These are phyloP conservation scores for Zymoseptoria tritici DNA, from an alignment of 2,329 filamentous ascomycete species.

Conservation along the genomic window DNA sequence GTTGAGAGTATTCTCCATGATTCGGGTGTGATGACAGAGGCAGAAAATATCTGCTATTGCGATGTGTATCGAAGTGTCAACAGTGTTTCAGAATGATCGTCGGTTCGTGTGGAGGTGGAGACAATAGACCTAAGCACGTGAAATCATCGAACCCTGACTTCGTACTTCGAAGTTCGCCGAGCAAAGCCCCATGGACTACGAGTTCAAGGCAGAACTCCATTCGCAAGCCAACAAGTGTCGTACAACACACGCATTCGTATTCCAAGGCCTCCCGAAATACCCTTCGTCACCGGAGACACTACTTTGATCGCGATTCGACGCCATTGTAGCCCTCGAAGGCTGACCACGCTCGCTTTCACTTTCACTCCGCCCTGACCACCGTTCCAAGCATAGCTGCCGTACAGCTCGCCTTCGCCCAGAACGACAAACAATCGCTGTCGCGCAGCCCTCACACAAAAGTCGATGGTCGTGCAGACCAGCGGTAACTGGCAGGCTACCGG, in stretches of 20 bases:
- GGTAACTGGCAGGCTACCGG: slow-evolving; percentile 12
- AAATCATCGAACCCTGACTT: background rate
- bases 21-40: background rate
- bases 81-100: background rate
- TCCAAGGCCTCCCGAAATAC: background rate
- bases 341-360: background rate
- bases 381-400: background rate
- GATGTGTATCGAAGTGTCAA: background rate
- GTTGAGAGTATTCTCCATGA: background rate
- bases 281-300: background rate
- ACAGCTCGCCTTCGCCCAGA: background rate
- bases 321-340: background rate
- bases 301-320: background rate
- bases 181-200: background rate
- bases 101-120: background rate
- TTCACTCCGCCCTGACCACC: background rate
- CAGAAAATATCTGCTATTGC: background rate
- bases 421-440: background rate
- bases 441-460: background rate
- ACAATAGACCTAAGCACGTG: background rate
- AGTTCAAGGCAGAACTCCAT: background rate
- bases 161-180: background rate
- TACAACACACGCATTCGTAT: background rate
- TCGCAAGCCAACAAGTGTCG: background rate
- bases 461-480: slow-evolving; percentile 11